Conservation (phyloP, 441 rosid species). For the Erysimum pusillum region DNA sequence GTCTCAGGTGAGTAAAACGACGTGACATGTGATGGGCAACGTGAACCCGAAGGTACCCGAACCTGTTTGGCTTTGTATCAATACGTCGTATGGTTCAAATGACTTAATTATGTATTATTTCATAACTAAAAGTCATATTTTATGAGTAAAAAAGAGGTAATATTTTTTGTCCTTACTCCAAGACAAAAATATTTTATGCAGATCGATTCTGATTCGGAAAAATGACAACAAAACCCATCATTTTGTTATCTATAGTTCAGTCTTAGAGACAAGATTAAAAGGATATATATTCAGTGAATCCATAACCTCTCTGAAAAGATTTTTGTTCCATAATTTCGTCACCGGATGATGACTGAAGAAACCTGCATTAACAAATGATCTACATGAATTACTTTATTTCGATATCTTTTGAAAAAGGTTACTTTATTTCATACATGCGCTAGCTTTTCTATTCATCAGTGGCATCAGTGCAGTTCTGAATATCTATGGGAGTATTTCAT, state of each 20-base stretch:
- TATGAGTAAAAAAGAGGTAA: too few relatives aligned
- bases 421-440: too few relatives aligned
- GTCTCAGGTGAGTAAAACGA: slow-evolving; percentile 37
- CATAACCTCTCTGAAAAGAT: background rate
- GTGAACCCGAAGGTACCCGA: background rate
- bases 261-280: background rate
- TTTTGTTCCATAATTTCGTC: background rate
- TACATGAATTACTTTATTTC: too few relatives aligned
- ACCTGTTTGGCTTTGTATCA: slow-evolving; percentile 5
- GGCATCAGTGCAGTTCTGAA: too few relatives aligned
- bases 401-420: too few relatives aligned
- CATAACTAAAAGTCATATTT: background rate
- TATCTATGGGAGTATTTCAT: too few relatives aligned
- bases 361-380: too few relatives aligned
- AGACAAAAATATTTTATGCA: background rate
- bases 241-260: background rate
- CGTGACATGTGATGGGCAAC: slow-evolving; percentile 22
- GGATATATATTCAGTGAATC: background rate
- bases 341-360: too few relatives aligned
- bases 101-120: too few relatives aligned
- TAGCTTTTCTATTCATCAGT: too few relatives aligned
- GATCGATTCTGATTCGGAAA: background rate
- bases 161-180: background rate
- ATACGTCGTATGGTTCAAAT: background rate
- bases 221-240: background rate